Percentiles rank a stretch among this genome's conserved stretches.
Conservation (phyloP, 495 filamentous ascomycete species). For the Evansstolkia leycettana region DNA sequence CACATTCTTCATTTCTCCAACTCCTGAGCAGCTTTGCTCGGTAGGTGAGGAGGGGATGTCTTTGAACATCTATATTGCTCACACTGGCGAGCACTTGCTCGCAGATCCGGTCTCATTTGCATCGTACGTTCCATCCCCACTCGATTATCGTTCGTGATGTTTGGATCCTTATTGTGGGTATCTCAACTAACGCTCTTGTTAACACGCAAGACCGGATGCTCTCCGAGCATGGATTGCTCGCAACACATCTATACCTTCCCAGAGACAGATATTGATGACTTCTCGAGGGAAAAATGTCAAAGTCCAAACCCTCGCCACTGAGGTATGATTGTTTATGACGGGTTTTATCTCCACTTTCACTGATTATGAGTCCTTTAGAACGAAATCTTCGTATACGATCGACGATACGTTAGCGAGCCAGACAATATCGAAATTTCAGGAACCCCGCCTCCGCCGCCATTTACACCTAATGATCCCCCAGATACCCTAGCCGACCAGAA, state of each 20-base stretch:
- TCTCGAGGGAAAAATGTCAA: constrained; percentile 70
- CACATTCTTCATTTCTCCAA: constrained; percentile 12
- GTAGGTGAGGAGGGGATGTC: constrained; percentile 47
- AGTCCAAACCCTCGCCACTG: constrained; percentile 57
- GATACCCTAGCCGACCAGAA: constrained; percentile 61
- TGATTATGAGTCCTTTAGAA: constrained; percentile 34
- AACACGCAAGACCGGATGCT: constrained; percentile 50
- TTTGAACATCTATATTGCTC: constrained; percentile 74
- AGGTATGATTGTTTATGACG: constrained; percentile 40
- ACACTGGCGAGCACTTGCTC: constrained; percentile 71
- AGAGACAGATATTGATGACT: constrained; percentile 73
- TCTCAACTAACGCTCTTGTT: constrained; percentile 4
- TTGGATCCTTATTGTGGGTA: constrained; percentile 1
- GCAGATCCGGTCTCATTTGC: constrained; percentile 56
- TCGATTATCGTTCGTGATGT: no score
- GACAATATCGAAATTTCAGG: constrained; percentile 38
- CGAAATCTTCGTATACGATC: constrained; percentile 82
- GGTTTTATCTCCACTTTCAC: constrained; percentile 1
- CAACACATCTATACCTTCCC: constrained; percentile 50
- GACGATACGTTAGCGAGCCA: constrained; percentile 41
- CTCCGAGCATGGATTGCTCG: constrained; percentile 56
- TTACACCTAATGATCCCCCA: constrained; percentile 47
- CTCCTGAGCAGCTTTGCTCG: constrained; percentile 19
- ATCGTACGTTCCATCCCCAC: constrained; percentile 44
- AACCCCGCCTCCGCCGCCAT: constrained; percentile 44